Evolutionary conservation across 1,284 basidiomycete species (phyloP).

Genomic region (Fomitopsis betulina): DNA sequence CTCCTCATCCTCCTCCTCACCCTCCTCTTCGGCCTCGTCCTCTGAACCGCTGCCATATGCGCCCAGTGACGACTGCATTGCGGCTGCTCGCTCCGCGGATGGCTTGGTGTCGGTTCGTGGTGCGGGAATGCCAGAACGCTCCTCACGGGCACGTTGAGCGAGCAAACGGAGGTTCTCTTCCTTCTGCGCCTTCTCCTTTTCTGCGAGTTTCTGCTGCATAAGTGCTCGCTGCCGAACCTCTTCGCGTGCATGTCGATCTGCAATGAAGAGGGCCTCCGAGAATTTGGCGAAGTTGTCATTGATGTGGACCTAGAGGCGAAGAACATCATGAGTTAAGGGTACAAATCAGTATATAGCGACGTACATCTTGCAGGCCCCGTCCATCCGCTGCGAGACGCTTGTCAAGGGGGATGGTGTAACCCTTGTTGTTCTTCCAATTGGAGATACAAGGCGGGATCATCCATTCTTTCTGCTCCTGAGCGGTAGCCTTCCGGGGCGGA

Average conservation of each 20-base stretch:
- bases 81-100: conserved; percentile 53
- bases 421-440: conserved; percentile 99
- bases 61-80: conserved; percentile 75
- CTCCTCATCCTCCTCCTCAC: conserved; percentile 75
- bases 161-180: conserved; percentile 94
- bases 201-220: conserved; percentile 97
- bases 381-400: conserved; percentile 98
- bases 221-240: conserved; percentile 94
- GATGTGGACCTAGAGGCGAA: conserved; percentile 73
- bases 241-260: conserved; percentile 97
- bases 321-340: not conserved
- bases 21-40: conserved; percentile 41
- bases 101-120: conserved; percentile 42
- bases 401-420: conserved; percentile 98
- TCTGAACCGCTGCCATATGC: conserved; percentile 81
- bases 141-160: conserved; percentile 93
- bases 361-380: conserved; percentile 92
- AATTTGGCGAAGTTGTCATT: conserved; percentile 99
- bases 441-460: conserved; percentile 99
- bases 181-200: conserved; percentile 96
- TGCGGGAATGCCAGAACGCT: conserved; percentile 74
- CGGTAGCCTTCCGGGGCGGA: conserved; percentile 94
- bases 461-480: conserved; percentile 99
- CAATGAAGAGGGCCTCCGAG: conserved; percentile 92
- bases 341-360: conserved; percentile 26